These are phyloP conservation scores for Sclerotinia spermophila DNA, from an alignment of 2,329 filamentous ascomycete genomes.

Conservation along the genomic window DNA sequence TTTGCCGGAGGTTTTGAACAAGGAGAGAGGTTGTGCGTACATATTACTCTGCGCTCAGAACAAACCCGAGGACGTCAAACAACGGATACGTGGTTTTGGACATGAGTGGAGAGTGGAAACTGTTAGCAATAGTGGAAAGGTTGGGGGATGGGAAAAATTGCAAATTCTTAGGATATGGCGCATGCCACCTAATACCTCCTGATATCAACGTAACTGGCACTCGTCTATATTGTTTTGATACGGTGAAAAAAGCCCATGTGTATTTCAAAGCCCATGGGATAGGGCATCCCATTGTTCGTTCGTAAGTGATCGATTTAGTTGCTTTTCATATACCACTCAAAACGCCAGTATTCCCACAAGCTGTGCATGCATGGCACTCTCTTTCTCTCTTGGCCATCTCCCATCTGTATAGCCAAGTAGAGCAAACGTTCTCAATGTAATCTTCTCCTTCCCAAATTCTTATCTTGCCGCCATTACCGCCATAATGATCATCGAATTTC, in stretches of 20 bases:
- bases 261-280: background rate
- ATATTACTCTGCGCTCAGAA: constrained; percentile 89
- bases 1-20: constrained; percentile 61
- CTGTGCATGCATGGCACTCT: constrained; percentile 7
- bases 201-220: background rate
- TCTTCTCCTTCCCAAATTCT: background rate
- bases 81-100: constrained; percentile 56
- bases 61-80: constrained; percentile 70
- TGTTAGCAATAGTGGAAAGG: constrained; percentile 78
- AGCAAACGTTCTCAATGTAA: constrained; percentile 1
- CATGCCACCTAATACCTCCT: constrained; percentile 12
- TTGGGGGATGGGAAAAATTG: constrained; percentile 92
- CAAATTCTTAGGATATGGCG: constrained; percentile 85
- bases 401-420: constrained; percentile 5
- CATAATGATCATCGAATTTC: constrained; percentile 9
- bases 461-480: background rate
- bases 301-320: constrained; percentile 16
- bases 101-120: constrained; percentile 68
- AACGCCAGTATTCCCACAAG: constrained; percentile 26
- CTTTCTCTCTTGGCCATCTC: constrained; percentile 2
- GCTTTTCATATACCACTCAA: constrained; percentile 23
- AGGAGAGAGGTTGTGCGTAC: constrained; percentile 74
- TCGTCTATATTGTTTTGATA: background rate
- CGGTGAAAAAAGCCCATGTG: background rate
- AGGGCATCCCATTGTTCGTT: constrained; percentile 12